Evolutionary conservation across 345 rosid species (phyloP).

Genomic region (Salix arbutifolia): DNA sequence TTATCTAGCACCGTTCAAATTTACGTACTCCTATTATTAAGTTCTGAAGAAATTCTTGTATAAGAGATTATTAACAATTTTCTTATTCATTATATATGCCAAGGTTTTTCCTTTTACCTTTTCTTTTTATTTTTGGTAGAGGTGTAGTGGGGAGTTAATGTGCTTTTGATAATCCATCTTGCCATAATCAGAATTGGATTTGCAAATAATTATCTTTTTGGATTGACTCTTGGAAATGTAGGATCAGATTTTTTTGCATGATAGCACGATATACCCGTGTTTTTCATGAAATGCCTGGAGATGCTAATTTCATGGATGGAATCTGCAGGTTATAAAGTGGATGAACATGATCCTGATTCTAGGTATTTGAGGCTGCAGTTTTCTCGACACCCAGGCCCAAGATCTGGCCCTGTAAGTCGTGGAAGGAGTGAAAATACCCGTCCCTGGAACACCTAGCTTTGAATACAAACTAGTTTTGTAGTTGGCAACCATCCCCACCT

Average conservation of each 20-base stretch:
- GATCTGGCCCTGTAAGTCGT: constrained; percentile 53
- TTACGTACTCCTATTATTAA: background rate
- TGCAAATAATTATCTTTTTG: background rate
- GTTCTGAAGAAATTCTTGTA: background rate
- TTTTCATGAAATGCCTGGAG: background rate
- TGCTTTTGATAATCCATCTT: background rate
- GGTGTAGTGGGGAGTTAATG: background rate
- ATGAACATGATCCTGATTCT: constrained; percentile 65
- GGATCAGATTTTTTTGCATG: background rate
- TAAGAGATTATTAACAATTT: background rate
- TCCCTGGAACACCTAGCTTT: constrained; percentile 10
- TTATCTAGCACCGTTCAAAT: background rate
- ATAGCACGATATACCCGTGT: background rate
- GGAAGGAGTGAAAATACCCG: constrained; percentile 45
- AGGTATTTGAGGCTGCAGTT: constrained; percentile 65
- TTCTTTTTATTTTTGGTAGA: background rate
- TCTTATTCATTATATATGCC: background rate
- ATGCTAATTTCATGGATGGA: constrained; percentile 13
- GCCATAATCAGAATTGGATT: background rate
- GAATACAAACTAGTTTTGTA: constrained; percentile 9
- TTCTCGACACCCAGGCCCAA: constrained; percentile 66
- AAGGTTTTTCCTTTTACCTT: background rate
- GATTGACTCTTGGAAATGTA: background rate
- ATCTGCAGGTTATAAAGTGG: constrained; percentile 67
- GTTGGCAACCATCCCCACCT: background rate